Evolutionary conservation across 1,284 basidiomycete genomes (phyloP), one percentile per base, ranked within the genome.

Genomic region (Abortiporus biennis): DNA sequence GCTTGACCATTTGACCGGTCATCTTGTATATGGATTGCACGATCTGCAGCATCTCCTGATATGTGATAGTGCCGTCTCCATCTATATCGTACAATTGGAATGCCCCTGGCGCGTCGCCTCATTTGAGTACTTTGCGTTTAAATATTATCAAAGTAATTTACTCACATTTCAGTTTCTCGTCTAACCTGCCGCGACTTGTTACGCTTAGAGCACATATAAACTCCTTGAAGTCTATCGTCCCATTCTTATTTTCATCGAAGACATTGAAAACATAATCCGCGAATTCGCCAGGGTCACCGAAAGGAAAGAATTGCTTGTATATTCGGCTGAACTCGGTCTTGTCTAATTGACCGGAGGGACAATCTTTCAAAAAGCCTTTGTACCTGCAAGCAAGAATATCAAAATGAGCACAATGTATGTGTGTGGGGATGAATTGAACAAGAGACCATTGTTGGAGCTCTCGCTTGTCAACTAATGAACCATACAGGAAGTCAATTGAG

Each of bases 401-500:
- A 41, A 22, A 50, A 49, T 40, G 45, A 49, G 24, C 37, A 33
- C 32, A 30, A 36, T 48, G 2, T 11, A 41, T 36, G n/a, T 27
- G 43, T 19, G 8, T 20, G 9, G 36, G 12, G 20, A 37, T 22
- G 20, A 13, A 9, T 11, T 17, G 15, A 15, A 37, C 6, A 29
- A 53, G 12, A 43, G 40, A 88, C 95, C 96, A 99, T 77, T 98
- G 94, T 72, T 99, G 95, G 42, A 99, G 82, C 66, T 99, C 96
- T 67, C 94, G 92, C 82, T 98, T 97, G 76, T 99, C 96, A 65
- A 99, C 96, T 99, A n/a, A n/a, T n/a, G n/a, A n/a, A n/a, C n/a
- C n/a, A 64, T 22, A 47, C 40, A 20, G 39, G 50, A 47, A 43
- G 54, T 16, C 40, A 49, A 47, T 45, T 56, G 50, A 47, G 46